Base-by-base conservation (phyloP, 768 basidiomycete species). In the Termitomyces sp. region DNA sequence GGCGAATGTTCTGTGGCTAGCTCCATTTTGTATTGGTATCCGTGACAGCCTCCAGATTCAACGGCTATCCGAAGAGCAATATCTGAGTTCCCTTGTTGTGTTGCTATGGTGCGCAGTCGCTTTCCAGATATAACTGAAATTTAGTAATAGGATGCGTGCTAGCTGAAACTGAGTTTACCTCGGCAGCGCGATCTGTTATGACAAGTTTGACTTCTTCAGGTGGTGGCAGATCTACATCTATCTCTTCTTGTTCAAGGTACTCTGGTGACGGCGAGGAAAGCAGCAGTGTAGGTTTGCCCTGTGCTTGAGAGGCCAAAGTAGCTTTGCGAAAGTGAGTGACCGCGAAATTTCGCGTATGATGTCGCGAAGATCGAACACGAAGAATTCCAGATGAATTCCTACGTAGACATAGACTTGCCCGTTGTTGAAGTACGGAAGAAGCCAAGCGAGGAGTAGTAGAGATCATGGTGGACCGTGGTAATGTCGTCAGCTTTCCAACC, bases 11-110 rank as follows among this genome's bases (percentile, higher is more conserved):
- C 72, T 37, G 78, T 79, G 2, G 90, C 88, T 4, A 98, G 80
- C 55, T 89, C 86, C 82, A 98, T 84, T 64, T 91, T 95, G 72
- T 98, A 97, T 67, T 97, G 94, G 71, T 98, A 98, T 37, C 96
- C 96, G 69, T 98, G 95, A 67, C 96, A 98, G 20, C 96, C 96
- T 12, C 96, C 96, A 12, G 89, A 92, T 66, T 97, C 94, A 26
- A 98, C 93, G 1, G 86, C 78, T 62, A 98, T 81, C 62, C 95
- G 79, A 24, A 98, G 76, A 4, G 88, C 91, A 22, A 91, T 79
- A 49, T 82, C 67, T 0, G 84, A 71, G 62, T 89, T 80, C 10
- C 83, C 76, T 66, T 90, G 82, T 39, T 84, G 77, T n/a, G 77
- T 65, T 10, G 90, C 81, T 57, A 97, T 91, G 44, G 74, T 71